Evolutionary conservation across 208 protist genomes (phyloP).

Genomic region (Trypanosoma platydactyli): DNA sequence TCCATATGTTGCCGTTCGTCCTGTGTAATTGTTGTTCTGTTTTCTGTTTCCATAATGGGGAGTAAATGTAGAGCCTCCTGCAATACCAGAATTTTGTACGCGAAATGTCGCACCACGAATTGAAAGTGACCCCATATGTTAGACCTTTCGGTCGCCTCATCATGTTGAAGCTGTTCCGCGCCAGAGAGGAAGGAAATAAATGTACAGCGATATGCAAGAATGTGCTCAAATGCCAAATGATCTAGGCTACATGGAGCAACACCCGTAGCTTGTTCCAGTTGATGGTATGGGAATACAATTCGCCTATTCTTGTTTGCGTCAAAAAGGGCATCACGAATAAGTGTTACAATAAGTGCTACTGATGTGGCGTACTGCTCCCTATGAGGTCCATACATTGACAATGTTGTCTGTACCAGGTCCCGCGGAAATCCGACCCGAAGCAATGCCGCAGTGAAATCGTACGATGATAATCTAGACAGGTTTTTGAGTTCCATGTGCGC

Average conservation of each 20-base stretch:
- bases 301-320: not conserved
- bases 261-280: conserved; percentile 8
- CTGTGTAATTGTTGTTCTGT: not conserved
- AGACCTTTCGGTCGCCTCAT: not conserved
- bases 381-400: conserved; percentile 8
- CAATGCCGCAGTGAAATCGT: conserved; percentile 8
- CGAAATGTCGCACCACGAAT: not conserved
- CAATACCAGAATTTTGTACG: not conserved
- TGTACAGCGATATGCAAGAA: conserved; percentile 3
- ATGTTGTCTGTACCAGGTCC: not conserved
- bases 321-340: conserved; percentile 17
- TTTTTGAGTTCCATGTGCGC: not conserved
- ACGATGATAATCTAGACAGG: not conserved
- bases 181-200: conserved; percentile 6
- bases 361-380: conserved; percentile 15
- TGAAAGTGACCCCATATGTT: not conserved
- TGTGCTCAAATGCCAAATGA: conserved; percentile 26
- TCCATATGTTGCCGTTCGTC: not conserved
- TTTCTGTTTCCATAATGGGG: not conserved
- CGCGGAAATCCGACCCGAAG: conserved; percentile 12
- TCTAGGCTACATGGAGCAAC: conserved; percentile 1
- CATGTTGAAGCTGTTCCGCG: not conserved
- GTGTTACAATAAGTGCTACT: conserved; percentile 12
- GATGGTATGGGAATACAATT: conserved; percentile 20
- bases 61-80: not conserved